Conservation (phyloP, 805 yeast genomes). For the Lipomyces sp. region DNA sequence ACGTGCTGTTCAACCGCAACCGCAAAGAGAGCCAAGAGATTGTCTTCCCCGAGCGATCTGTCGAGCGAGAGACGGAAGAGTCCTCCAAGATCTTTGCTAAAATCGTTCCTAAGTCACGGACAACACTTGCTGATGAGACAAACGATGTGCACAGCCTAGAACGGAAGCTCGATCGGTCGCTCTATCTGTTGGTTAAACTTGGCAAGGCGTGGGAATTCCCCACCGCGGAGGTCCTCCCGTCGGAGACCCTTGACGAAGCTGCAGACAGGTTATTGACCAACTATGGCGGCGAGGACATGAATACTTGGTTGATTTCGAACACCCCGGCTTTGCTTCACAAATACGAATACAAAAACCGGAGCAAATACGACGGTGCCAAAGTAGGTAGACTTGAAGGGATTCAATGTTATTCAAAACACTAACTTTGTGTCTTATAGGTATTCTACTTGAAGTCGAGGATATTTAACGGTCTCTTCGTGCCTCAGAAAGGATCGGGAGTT, state of each 20-base stretch:
- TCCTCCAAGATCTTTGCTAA: constrained; percentile 55
- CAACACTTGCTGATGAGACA: constrained; percentile 68
- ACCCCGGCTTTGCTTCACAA: constrained; percentile 75
- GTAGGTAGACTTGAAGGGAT: not conserved
- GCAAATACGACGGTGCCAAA: constrained; percentile 11
- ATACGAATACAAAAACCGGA: constrained; percentile 34
- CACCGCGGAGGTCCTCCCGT: constrained; percentile 51
- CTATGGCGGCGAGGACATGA: constrained; percentile 71
- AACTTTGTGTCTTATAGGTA: constrained; percentile 47
- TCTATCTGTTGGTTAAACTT: constrained; percentile 64
- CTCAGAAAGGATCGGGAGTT: constrained; percentile 40
- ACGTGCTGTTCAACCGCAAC: constrained; percentile 59
- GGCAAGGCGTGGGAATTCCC: constrained; percentile 70
- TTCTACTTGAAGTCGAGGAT: constrained; percentile 84
- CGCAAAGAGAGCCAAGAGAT: constrained; percentile 77
- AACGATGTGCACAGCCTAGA: constrained; percentile 68
- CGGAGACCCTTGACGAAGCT: constrained; percentile 58
- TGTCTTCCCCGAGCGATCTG: constrained; percentile 63
- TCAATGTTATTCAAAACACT: not conserved
- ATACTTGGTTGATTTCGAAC: constrained; percentile 87
- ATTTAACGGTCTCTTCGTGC: constrained; percentile 71
- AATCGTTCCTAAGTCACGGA: constrained; percentile 65
- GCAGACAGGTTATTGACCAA: constrained; percentile 72
- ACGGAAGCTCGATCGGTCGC: constrained; percentile 71
- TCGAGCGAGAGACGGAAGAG: constrained; percentile 35